Base-by-base conservation (phyloP, 805 yeast species). In the Kodamaea laetipori region DNA sequence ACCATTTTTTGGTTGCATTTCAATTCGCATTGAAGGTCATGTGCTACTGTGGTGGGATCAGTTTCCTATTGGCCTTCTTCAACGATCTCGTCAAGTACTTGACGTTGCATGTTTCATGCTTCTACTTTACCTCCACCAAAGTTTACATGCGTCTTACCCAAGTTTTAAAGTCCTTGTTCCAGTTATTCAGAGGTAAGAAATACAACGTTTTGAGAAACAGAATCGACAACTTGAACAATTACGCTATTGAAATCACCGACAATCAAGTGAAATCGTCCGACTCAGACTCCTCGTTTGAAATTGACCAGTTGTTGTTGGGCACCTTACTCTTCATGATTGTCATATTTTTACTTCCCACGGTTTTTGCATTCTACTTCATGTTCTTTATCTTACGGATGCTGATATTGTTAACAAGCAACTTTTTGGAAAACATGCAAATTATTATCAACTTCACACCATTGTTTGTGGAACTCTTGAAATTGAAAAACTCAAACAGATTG, bases 181-280 rank as follows among this genome's bases (percentile, higher is more conserved):
- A 89, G 50, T 69, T 95, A 33, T 92, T 94, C 54, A 76, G 92
- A 44, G 99, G 99, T 1, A 86, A 85, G 62, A 90, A 90, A 62
- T 84, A 81, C 52, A 94, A 94, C 57, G 81, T 84, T 3, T 67
- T 94, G 55, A 77, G 98, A 52, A 74, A 86, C 43, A 81, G 99
- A 69, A 81, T 90, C 24, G 99, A 94, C 61, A 80, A 82, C 18
- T 81, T 90, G 49, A 80, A 84, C 58, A 60, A 55, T 42, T 57
- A 63, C 35, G 51, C 61, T n/a, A 44, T 45, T n/a, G 39, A 35
- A n/a, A 18, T 31, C 13, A 34, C 32, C 3, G 38, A 32, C 21
- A 40, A 40, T 8, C 16, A 27, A 23, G 25, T 33, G 4, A 36
- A 33, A 8, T 15, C 41, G 3, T 53, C 50, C 3, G 46, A 50